Evolutionary conservation across 495 filamentous ascomycete genomes (phyloP).

Genomic region (Xylaria nigripes): DNA sequence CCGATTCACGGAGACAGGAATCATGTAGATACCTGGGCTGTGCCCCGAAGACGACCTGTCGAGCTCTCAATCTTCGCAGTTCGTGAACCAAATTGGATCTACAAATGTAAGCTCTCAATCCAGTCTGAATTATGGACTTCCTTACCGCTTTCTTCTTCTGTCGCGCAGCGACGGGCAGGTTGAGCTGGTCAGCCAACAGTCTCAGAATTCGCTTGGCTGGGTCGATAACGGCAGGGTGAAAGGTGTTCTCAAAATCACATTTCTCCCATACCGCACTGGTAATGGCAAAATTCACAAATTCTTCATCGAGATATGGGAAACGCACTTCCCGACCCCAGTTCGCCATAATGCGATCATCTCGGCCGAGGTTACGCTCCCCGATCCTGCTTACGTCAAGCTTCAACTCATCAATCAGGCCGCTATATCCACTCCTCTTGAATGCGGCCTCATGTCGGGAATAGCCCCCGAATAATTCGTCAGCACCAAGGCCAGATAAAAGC

Average conservation of each 20-base stretch:
- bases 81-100: slow-evolving; percentile 77
- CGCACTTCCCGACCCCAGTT: slow-evolving; percentile 85
- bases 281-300: slow-evolving; percentile 73
- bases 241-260: slow-evolving; percentile 60
- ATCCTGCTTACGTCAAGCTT: slow-evolving; percentile 78
- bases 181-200: slow-evolving; percentile 66
- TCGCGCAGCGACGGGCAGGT: slow-evolving; percentile 57
- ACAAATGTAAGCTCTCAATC: slow-evolving; percentile 11
- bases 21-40: slow-evolving; percentile 37
- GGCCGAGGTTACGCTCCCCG: slow-evolving; percentile 84
- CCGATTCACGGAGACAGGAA: neutral
- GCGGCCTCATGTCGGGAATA: slow-evolving; percentile 80
- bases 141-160: slow-evolving; percentile 86
- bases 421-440: slow-evolving; percentile 56
- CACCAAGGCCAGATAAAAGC: slow-evolving; percentile 84
- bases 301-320: slow-evolving; percentile 89
- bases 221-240: slow-evolving; percentile 47
- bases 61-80: slow-evolving; percentile 73
- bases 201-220: slow-evolving; percentile 74
- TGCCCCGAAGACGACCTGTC: slow-evolving; percentile 61
- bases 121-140: neutral
- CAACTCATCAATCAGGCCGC: slow-evolving; percentile 72
- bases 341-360: slow-evolving; percentile 85
- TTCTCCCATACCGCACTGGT: slow-evolving; percentile 68
- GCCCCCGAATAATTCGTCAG: slow-evolving; percentile 92